phyloP scores from a whole-genome alignment of 495 filamentous ascomycete species.

The Aspergillus sclerotioniger region DNA sequence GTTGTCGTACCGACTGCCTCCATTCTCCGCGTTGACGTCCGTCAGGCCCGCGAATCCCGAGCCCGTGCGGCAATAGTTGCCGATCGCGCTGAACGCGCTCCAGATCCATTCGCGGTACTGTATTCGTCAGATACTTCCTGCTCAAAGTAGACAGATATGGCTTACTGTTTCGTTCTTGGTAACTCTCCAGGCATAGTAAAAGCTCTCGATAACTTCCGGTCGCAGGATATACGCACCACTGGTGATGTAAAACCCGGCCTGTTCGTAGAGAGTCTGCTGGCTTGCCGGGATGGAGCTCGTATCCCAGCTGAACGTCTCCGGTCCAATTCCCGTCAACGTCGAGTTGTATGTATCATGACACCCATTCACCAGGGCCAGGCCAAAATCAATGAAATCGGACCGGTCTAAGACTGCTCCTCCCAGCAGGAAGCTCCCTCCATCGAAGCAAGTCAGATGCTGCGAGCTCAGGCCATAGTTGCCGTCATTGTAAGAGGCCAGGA shows the following conservation, averaged over 20 bases:
- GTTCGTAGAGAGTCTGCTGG: conserved; percentile 58
- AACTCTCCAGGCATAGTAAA: conserved; percentile 82
- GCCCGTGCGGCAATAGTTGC: conserved; percentile 57
- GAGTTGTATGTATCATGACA: conserved; percentile 72
- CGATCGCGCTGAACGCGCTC: conserved; percentile 74
- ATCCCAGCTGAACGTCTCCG: conserved; percentile 75
- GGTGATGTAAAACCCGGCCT: conserved; percentile 73
- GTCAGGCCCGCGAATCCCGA: conserved; percentile 65
- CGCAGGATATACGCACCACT: conserved; percentile 63
- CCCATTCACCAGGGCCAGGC: conserved; percentile 67
- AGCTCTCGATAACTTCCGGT: conserved; percentile 83
- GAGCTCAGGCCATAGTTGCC: conserved; percentile 50
- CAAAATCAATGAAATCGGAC: conserved; percentile 68
- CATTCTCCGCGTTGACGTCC: conserved; percentile 62
- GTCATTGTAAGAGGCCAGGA: conserved; percentile 62
- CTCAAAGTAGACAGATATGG: background rate
- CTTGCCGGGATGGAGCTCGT: conserved; percentile 41
- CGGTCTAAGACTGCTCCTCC: conserved; percentile 69
- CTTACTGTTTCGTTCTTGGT: conserved; percentile 60
- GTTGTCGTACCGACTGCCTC: conserved; percentile 63
- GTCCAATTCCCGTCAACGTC: conserved; percentile 73
- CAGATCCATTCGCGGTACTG: conserved; percentile 84
- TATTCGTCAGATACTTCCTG: conserved; percentile 14
- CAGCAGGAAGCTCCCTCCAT: conserved; percentile 82
- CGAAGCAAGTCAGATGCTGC: conserved; percentile 77